Evolutionary conservation across 106 monocot species (phyloP).

Genomic region (Narthecium ossifragum): DNA sequence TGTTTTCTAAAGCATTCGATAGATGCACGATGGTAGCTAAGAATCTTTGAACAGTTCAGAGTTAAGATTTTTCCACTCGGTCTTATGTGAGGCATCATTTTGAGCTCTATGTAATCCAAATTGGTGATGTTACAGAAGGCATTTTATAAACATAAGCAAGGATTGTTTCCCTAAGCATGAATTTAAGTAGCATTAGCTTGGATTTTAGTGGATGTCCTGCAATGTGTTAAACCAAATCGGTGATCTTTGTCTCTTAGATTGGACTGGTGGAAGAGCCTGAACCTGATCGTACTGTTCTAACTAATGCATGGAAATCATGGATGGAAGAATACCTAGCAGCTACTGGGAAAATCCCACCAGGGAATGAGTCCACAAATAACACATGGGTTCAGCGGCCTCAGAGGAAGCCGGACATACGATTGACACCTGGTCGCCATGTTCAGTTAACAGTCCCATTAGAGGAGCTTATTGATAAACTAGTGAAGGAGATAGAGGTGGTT

Average conservation of each 20-base stretch:
- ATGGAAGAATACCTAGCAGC: constrained; percentile 78
- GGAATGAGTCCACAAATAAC: constrained; percentile 68
- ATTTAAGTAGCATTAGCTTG: too few relatives aligned
- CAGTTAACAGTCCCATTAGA: constrained; percentile 73
- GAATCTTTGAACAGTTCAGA: too few relatives aligned
- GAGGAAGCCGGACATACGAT: constrained; percentile 56
- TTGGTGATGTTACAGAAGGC: too few relatives aligned
- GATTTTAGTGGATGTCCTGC: background rate
- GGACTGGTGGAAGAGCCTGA: constrained; percentile 45
- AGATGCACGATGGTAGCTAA: too few relatives aligned
- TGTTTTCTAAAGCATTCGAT: too few relatives aligned
- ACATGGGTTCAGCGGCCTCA: constrained; percentile 47
- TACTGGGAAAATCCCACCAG: constrained; percentile 76
- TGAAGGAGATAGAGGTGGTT: constrained; percentile 84
- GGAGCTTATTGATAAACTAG: constrained; percentile 70
- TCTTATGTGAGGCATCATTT: too few relatives aligned
- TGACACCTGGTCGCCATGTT: constrained; percentile 83
- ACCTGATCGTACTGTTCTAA: constrained; percentile 53
- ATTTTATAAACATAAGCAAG: too few relatives aligned
- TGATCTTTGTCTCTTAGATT: constrained; percentile 29
- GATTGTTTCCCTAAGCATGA: too few relatives aligned
- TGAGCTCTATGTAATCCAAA: too few relatives aligned
- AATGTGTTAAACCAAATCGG: too few relatives aligned
- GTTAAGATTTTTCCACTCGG: too few relatives aligned
- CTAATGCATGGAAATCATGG: constrained; percentile 93